Evolutionary conservation across 2,329 filamentous ascomycete species (phyloP).

Genomic region (Ophiostoma sp.): DNA sequence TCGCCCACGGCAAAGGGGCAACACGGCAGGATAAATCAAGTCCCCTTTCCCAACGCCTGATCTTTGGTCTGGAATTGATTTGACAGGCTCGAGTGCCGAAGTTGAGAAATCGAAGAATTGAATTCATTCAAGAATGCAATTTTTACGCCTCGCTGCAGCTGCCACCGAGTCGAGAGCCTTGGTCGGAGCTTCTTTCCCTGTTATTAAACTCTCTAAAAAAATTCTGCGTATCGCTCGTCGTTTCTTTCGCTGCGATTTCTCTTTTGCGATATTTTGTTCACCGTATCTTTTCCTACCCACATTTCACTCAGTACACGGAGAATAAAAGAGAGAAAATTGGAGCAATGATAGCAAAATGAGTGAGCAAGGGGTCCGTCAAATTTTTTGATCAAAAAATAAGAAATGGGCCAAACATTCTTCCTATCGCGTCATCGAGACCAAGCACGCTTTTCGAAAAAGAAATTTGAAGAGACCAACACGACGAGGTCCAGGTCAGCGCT

Average conservation of each 20-base stretch:
- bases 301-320: neutral
- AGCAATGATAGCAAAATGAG: neutral
- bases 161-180: constrained; percentile 6
- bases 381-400: neutral
- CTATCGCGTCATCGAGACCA: constrained; percentile 1
- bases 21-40: neutral
- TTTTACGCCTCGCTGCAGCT: neutral
- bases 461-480: neutral
- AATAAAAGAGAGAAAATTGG: constrained; percentile 3
- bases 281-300: constrained; percentile 8
- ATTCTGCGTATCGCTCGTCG: constrained; percentile 3
- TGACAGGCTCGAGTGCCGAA: neutral
- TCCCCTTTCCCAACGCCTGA: neutral
- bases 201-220: neutral
- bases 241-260: constrained; percentile 19
- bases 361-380: neutral
- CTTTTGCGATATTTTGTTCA: neutral
- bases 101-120: neutral
- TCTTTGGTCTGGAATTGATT: neutral
- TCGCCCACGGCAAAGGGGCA: neutral
- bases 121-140: neutral
- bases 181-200: neutral
- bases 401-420: constrained; percentile 14
- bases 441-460: constrained; percentile 1
- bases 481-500: neutral